Evolutionary conservation across 1,284 basidiomycete genomes (phyloP), one percentile per base, ranked within the genome.

Genomic region (Puccinia brachypodii): DNA sequence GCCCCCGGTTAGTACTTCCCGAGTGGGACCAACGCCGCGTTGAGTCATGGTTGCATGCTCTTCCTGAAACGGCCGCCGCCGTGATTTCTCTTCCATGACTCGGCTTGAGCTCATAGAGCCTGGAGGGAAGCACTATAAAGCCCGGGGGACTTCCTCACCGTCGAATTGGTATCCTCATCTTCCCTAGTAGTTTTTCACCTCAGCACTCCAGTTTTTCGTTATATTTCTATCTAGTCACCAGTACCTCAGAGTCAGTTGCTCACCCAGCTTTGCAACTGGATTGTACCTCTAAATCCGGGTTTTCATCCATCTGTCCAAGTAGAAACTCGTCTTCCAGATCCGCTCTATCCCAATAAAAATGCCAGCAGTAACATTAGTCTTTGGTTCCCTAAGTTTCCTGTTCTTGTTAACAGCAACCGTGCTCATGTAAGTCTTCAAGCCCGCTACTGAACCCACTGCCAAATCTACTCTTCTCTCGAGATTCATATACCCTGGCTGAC

Each of bases 331-430:
- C 72, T 44, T 74, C 53, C 1, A 1, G n/a, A 56, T 42, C 36
- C 36, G 31, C 22, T 25, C 60, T 74, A n/a, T n/a, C n/a, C 58
- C 28, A 36, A 31, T 50, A 7, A 74, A 74, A 28, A 74, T 74
- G 72, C 53, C 38, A 36, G 11, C 72, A 42, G 50, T 76, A 50
- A 50, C 60, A 44, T 40, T 50, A 25, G 50, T 76, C n/a, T 76
- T 76, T 40, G 75, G 75, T 44, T 36, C 36, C 58, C 25, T 76
- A 25, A 76, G 75, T 28, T 76, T 76, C 42, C 42, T 76, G 28
- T 53, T 64, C 28, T 50, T 76, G n/a, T n/a, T 76, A 19, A 53
- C 47, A 33, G 33, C 75, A 14, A 76, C 75, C 40, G 50, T 76
- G 3, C n/a, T 76, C 14, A 76, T 76, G 75, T 76, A 25, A 76